A percentile compares a stretch with the other conserved stretches of the same genome.
Conservation (phyloP, 169 alveolate genomes). For the Plasmodium inui region DNA sequence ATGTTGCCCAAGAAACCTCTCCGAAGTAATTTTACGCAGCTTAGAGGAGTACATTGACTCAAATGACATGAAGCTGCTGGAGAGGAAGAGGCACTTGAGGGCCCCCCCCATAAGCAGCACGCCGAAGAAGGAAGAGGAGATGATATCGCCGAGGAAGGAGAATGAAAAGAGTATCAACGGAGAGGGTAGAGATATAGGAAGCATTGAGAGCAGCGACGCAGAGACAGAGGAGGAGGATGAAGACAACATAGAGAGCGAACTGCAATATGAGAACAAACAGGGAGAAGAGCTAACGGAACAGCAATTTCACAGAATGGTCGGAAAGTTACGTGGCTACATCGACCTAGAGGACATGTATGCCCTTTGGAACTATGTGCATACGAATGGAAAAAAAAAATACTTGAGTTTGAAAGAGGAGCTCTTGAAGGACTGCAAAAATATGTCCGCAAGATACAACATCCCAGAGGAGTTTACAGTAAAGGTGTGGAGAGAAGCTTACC, state of each 20-base stretch:
- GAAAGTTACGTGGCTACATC: neutral
- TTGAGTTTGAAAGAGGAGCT: conserved; percentile 17
- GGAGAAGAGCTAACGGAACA: conserved; percentile 19
- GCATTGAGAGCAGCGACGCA: neutral
- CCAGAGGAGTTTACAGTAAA: conserved; percentile 16
- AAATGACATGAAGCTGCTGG: neutral
- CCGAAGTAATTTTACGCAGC: neutral
- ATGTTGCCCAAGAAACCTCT: neutral
- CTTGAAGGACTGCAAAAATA: conserved; percentile 10
- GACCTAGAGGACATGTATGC: neutral
- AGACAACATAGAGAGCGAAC: neutral
- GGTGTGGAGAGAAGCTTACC: conserved; percentile 11
- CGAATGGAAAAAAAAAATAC: conserved; percentile 15
- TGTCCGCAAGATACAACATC: neutral
- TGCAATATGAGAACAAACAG: neutral
- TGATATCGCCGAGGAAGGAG: neutral
- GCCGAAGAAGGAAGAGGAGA: neutral
- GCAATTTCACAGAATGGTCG: conserved; percentile 2
- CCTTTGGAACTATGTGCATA: conserved; percentile 23
- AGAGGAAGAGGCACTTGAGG: neutral
- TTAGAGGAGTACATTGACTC: neutral
- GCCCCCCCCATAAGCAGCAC: neutral
- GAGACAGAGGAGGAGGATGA: neutral
- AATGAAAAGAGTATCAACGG: neutral
- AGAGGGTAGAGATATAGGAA: neutral